phyloP scores from a whole-genome alignment of 257 asterid species.

The Fraxinus quadrangulata region DNA sequence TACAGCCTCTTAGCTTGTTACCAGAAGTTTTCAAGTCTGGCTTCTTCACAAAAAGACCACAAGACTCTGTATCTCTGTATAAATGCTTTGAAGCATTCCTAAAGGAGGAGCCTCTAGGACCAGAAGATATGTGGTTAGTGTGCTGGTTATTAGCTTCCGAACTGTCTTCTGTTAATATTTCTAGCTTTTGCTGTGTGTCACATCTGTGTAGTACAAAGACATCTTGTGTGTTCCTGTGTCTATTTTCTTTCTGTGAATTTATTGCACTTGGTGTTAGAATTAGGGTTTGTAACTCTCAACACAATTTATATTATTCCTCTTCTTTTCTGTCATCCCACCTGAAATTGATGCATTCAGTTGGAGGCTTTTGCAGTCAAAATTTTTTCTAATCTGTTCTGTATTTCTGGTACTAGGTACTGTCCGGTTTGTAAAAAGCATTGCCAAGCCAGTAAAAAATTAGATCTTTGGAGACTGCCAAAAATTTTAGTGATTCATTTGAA shows the following conservation, averaged over 20 bases:
- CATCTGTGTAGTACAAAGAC: not conserved
- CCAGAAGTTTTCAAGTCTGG: constrained; percentile 85
- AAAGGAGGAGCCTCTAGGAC: constrained; percentile 98
- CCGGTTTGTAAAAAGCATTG: constrained; percentile 84
- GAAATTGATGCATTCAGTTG: constrained; percentile 12
- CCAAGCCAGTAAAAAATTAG: constrained; percentile 88
- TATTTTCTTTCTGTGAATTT: no score
- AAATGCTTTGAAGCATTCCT: constrained; percentile 94
- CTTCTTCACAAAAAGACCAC: constrained; percentile 61
- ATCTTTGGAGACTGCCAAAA: constrained; percentile 94
- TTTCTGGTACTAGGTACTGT: constrained; percentile 58
- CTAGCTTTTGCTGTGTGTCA: constrained; percentile 4
- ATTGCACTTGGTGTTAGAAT: no score
- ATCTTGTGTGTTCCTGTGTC: not conserved
- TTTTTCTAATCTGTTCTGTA: constrained; percentile 29
- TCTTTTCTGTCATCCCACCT: constrained; percentile 13
- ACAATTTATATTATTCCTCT: constrained; percentile 17
- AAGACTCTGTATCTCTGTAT: constrained; percentile 80
- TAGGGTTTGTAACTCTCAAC: no score
- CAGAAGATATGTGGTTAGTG: constrained; percentile 98
- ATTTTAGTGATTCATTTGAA: constrained; percentile 87
- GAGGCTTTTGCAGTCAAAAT: constrained; percentile 14
- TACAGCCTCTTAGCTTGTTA: constrained; percentile 52
- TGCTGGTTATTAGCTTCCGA: constrained; percentile 27
- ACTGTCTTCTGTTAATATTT: constrained; percentile 10